A percentile compares a stretch with the other conserved stretches of the same genome.
phyloP scores from a whole-genome alignment of 108 stramenopile species.

The Heterococcus sp. region DNA sequence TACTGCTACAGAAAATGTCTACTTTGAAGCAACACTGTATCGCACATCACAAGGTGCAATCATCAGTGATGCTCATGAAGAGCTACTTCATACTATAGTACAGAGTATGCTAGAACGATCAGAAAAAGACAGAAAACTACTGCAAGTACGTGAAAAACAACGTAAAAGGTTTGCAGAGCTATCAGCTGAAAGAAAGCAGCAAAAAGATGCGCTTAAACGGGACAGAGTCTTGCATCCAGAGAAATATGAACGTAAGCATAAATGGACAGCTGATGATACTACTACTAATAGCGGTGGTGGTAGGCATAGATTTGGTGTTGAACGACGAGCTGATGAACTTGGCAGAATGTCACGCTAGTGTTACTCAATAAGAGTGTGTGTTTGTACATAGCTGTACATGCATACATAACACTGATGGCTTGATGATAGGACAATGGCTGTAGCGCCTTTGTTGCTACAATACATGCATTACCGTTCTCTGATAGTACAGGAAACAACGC shows the following conservation, averaged over 20 bases:
- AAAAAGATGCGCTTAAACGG: neutral
- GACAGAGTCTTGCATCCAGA: constrained; percentile 26
- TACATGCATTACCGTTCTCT: no score
- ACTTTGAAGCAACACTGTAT: constrained; percentile 16
- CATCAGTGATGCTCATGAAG: neutral
- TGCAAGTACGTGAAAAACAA: neutral
- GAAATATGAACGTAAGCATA: constrained; percentile 38
- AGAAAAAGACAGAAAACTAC: neutral
- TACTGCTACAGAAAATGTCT: constrained; percentile 26
- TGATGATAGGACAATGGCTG: no score
- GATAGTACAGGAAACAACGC: no score
- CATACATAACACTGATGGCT: no score
- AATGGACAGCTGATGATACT: no score
- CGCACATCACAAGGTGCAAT: neutral
- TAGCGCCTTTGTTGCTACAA: no score
- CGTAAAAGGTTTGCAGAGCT: neutral
- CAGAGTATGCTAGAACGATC: neutral
- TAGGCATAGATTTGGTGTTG: no score
- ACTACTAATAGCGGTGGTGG: no score
- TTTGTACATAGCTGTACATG: no score
- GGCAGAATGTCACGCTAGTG: no score
- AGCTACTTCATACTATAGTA: neutral
- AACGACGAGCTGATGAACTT: no score
- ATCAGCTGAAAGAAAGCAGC: neutral
- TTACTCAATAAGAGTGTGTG: no score